phyloP scores from a whole-genome alignment of 495 filamentous ascomycete species.

The Pseudoneurospora amorphoporcata region DNA sequence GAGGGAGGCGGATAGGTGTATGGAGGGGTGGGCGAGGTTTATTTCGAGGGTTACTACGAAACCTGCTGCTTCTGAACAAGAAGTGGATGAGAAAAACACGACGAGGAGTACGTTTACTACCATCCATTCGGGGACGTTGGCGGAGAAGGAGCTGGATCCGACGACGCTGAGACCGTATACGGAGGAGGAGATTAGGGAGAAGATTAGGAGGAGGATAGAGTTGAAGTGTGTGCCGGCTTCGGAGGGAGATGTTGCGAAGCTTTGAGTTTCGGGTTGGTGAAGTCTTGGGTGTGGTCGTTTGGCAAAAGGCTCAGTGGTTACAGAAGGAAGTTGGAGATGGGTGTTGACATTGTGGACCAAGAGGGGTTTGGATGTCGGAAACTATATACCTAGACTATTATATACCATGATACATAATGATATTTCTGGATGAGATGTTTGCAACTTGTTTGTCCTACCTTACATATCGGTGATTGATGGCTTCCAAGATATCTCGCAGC shows the following conservation, averaged over 20 bases:
- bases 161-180: constrained; percentile 36
- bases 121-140: constrained; percentile 45
- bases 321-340: neutral
- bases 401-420: neutral
- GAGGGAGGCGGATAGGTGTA: constrained; percentile 38
- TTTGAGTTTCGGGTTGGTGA: neutral
- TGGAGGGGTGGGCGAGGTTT: constrained; percentile 50
- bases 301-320: neutral
- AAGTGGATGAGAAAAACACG: neutral
- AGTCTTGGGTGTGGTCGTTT: neutral
- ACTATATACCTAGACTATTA: no score
- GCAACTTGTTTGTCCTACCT: neutral
- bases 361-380: neutral
- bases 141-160: constrained; percentile 42
- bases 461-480: neutral
- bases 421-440: neutral
- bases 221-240: neutral
- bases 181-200: constrained; percentile 46
- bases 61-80: constrained; percentile 25
- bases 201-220: constrained; percentile 33
- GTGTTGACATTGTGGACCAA: neutral
- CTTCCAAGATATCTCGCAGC: neutral
- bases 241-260: neutral
- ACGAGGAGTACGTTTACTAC: constrained; percentile 35
- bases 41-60: constrained; percentile 22